Base-by-base conservation (phyloP, 805 yeast genomes). In the Ogataea methanolica region DNA sequence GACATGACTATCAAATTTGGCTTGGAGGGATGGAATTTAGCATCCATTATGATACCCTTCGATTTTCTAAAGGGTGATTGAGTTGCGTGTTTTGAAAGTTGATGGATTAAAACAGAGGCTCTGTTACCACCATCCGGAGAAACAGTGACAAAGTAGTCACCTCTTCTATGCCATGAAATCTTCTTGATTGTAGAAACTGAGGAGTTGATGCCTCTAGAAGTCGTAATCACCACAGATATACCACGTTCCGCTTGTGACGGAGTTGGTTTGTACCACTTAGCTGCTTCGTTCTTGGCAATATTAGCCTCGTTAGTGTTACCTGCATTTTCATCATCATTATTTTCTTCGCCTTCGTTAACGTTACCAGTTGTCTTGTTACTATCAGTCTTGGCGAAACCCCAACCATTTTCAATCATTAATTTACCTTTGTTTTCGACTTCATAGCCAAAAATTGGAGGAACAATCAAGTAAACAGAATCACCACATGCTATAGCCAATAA, bases 91-190 rank as follows among this genome's bases (percentile, higher is more conserved):
- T 89, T 89, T 4, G 97, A 89, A 43, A 94, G 70, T 72, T 94
- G 98, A 69, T 94, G 99, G 54, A 94, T 89, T 51, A 94, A 74
- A 37, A 94, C 96, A 6, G 98, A 84, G 11, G 91, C 79, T 36
- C 58, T 59, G 62, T 89, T 83, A 46, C 87, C 88, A 44, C 89
- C 85, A 44, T 88, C 94, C 44, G 98, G 97, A n/a, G 96, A 83
- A n/a, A 89, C 96, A 4, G 96, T 83, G 54, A 92, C 96, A 59
- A 94, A 88, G 65, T 94, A 94, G 71, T 94, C 99, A 60, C 99
- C 99, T 62, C 87, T 86, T 66, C 97, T 78, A 68, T 94, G 99
- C 99, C 99, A 94, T 55, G 96, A 79, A 21, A 94, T 56, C 61
- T 82, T 84, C 68, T 88, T 90, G 52, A 92, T 80, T 0, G 87